A percentile compares a stretch with the other conserved stretches of the same genome.
Conservation (phyloP, 768 basidiomycete species). For the Calocybe cyanea region DNA sequence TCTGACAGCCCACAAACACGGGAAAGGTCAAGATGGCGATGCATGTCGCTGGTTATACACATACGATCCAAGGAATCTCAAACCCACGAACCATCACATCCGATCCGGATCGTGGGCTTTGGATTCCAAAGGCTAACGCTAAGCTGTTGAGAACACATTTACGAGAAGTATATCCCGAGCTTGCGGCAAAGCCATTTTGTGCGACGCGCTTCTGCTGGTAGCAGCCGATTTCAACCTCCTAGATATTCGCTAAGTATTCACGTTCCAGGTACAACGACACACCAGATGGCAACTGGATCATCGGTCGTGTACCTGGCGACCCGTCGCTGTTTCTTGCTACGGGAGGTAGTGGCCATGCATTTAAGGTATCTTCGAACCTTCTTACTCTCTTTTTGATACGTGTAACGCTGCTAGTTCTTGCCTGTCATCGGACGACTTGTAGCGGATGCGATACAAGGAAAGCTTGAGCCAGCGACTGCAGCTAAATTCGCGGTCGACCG, state of each 20-base stretch:
- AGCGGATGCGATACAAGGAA: constrained; percentile 65
- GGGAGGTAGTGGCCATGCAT: constrained; percentile 84
- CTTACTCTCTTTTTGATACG: neutral
- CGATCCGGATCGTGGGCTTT: constrained; percentile 52
- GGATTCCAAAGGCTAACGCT: constrained; percentile 61
- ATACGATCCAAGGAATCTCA: constrained; percentile 50
- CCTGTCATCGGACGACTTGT: constrained; percentile 81
- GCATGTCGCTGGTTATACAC: constrained; percentile 71
- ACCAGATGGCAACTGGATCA: constrained; percentile 84
- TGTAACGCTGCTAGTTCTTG: constrained; percentile 57
- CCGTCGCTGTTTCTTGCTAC: constrained; percentile 74
- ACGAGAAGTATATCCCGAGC: constrained; percentile 64
- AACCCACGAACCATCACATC: constrained; percentile 72
- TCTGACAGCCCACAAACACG: constrained; percentile 56
- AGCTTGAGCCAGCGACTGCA: constrained; percentile 45
- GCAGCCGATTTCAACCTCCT: neutral
- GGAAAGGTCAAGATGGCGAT: constrained; percentile 76
- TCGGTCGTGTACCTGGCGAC: constrained; percentile 63
- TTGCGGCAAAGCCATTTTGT: constrained; percentile 68
- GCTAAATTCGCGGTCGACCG: constrained; percentile 66
- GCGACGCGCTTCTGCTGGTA: constrained; percentile 88
- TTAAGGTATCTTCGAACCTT: constrained; percentile 52
- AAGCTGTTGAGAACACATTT: constrained; percentile 49
- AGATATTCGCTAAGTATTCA: neutral
- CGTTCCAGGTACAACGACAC: constrained; percentile 84